Conservation (phyloP, 495 filamentous ascomycete genomes). For the Acidomyces sp. region DNA sequence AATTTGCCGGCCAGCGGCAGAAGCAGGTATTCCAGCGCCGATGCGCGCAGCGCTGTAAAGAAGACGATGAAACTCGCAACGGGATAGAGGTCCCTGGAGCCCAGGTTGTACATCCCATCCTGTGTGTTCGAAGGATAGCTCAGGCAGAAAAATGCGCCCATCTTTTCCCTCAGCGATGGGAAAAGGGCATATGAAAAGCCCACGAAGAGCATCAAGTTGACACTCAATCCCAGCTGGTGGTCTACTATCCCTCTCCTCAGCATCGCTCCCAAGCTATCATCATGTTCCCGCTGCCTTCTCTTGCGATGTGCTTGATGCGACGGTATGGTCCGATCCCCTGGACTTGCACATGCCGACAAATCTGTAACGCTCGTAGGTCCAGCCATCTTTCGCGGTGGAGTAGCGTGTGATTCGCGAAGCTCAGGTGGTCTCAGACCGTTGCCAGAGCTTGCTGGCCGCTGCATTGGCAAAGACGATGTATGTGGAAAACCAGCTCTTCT, state of each 20-base stretch:
- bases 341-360: constrained; percentile 1
- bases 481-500: too few relatives aligned
- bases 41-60: constrained; percentile 77
- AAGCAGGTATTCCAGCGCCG: constrained; percentile 73
- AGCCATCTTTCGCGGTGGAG: constrained; percentile 6
- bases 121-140: constrained; percentile 46
- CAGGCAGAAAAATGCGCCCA: constrained; percentile 71
- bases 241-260: constrained; percentile 15
- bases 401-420: constrained; percentile 4
- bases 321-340: too few relatives aligned
- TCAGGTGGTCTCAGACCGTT: constrained; percentile 7
- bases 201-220: constrained; percentile 66
- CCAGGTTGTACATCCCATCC: constrained; percentile 56
- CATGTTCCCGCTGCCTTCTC: not conserved
- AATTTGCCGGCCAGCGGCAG: constrained; percentile 54
- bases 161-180: constrained; percentile 63
- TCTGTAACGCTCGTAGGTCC: constrained; percentile 4
- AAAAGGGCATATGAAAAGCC: constrained; percentile 64
- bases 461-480: too few relatives aligned
- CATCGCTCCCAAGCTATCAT: constrained; percentile 13
- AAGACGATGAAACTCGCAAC: constrained; percentile 67
- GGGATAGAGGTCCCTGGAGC: constrained; percentile 66
- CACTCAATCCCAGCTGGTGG: constrained; percentile 44
- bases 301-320: not conserved
- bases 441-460: too few relatives aligned